Evolutionary conservation across 768 basidiomycete species (phyloP).

Genomic region (Xerocomellus intermedius): DNA sequence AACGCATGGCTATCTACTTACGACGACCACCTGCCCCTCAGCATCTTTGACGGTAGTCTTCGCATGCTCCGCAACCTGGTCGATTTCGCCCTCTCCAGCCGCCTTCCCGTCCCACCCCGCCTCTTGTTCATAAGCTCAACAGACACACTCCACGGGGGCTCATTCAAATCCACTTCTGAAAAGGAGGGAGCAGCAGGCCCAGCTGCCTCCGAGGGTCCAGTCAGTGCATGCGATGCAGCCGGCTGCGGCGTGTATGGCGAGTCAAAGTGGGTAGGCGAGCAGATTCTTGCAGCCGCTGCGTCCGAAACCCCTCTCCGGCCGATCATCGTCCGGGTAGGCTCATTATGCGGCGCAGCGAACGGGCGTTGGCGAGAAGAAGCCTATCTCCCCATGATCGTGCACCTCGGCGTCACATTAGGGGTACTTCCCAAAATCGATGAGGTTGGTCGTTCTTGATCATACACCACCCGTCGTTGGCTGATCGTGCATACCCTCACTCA

Average conservation of each 20-base stretch:
- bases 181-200: not conserved
- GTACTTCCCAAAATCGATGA: conserved; percentile 21
- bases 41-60: conserved; percentile 9
- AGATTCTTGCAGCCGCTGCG: conserved; percentile 20
- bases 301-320: conserved; percentile 20
- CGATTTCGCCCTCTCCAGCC: conserved; percentile 37
- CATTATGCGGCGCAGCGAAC: conserved; percentile 34
- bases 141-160: not conserved
- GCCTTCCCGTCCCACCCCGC: conserved; percentile 20
- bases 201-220: not conserved
- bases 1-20: conserved; percentile 23
- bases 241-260: conserved; percentile 8
- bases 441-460: conserved; percentile 11
- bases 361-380: conserved; percentile 41
- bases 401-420: conserved; percentile 14
- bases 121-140: conserved; percentile 36
- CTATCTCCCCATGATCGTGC: conserved; percentile 37
- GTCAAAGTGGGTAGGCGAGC: conserved; percentile 26
- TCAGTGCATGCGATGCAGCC: conserved; percentile 10
- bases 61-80: conserved; percentile 31
- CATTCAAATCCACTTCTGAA: not conserved
- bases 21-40: conserved; percentile 3
- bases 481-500: not conserved
- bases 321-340: conserved; percentile 38
- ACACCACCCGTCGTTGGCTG: not conserved